phyloP scores from a whole-genome alignment of 129 eudicot genomes.

The Centrapalus pauciflorus region DNA sequence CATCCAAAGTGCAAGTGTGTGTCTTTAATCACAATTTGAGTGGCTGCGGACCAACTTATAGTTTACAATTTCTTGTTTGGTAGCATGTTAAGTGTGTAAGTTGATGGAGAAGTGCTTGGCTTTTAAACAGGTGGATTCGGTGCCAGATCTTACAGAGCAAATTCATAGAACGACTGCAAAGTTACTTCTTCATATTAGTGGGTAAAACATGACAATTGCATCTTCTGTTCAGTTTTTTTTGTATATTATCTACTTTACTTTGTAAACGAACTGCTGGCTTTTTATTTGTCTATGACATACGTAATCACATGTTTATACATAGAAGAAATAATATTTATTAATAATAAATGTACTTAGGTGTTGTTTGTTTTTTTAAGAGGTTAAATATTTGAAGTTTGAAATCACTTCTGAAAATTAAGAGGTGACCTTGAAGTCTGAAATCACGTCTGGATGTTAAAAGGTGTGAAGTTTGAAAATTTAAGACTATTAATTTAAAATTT shows the following conservation, averaged over 20 bases:
- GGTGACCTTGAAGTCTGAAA: no score
- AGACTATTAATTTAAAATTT: no score
- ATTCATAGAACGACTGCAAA: slow-evolving; percentile 88
- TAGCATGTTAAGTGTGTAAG: not conserved
- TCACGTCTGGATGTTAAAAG: no score
- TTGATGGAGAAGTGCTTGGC: not conserved
- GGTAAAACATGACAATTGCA: slow-evolving; percentile 47
- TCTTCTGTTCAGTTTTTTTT: slow-evolving; percentile 13
- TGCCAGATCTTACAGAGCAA: slow-evolving; percentile 79
- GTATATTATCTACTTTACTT: not conserved
- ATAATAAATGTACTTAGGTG: not conserved
- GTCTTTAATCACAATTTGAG: not conserved
- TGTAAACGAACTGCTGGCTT: slow-evolving; percentile 1
- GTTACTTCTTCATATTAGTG: slow-evolving; percentile 83
- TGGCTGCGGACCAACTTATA: not conserved
- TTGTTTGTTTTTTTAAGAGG: no score
- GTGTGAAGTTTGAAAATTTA: no score
- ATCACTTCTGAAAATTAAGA: no score
- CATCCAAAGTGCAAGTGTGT: not conserved
- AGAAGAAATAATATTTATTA: not conserved
- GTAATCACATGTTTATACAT: not conserved
- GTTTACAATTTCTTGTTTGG: not conserved
- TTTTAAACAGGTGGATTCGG: slow-evolving; percentile 74
- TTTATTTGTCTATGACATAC: not conserved
- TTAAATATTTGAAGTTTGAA: no score